phyloP scores from a whole-genome alignment of 2,329 filamentous ascomycete genomes.

The Trichothecium roseum region DNA sequence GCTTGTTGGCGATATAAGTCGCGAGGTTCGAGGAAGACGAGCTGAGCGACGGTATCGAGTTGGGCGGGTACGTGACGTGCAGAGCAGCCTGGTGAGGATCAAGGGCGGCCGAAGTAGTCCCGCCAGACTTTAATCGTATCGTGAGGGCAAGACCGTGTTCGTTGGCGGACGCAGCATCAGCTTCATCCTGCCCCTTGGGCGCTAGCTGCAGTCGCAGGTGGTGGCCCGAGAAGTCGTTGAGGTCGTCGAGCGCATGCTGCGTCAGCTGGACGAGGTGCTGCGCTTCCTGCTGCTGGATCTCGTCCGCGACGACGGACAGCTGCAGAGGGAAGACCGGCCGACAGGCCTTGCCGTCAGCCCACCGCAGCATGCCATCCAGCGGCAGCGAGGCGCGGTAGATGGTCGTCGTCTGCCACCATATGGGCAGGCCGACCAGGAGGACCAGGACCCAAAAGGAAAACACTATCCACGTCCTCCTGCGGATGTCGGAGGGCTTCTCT shows the following conservation, averaged over 20 bases:
- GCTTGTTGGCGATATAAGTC: constrained; percentile 65
- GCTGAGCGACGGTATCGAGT: constrained; percentile 53
- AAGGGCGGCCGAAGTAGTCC: constrained; percentile 50
- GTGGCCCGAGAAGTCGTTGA: constrained; percentile 78
- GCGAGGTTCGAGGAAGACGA: constrained; percentile 66
- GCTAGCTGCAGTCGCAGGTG: constrained; percentile 50
- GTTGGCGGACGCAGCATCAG: constrained; percentile 28
- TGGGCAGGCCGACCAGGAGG: constrained; percentile 70
- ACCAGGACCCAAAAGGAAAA: constrained; percentile 87
- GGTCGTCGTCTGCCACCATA: constrained; percentile 93
- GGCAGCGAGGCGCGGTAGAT: constrained; percentile 84
- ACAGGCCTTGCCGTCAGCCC: constrained; percentile 88
- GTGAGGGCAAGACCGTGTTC: constrained; percentile 40
- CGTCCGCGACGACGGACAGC: constrained; percentile 64
- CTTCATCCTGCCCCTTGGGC: constrained; percentile 24
- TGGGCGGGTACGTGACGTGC: constrained; percentile 66
- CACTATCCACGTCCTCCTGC: constrained; percentile 64
- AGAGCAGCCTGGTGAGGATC: constrained; percentile 61
- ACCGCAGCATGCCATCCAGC: constrained; percentile 75
- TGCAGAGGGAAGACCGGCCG: constrained; percentile 79
- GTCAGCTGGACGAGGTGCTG: constrained; percentile 68
- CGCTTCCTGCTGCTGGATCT: constrained; percentile 55
- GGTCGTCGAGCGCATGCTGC: constrained; percentile 75
- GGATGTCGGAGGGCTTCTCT: constrained; percentile 60
- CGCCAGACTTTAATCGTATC: constrained; percentile 58